A percentile compares a stretch with the other conserved stretches of the same genome.
phyloP scores from a whole-genome alignment of 805 yeast genomes.

The Saccharomycopsis microspora region DNA sequence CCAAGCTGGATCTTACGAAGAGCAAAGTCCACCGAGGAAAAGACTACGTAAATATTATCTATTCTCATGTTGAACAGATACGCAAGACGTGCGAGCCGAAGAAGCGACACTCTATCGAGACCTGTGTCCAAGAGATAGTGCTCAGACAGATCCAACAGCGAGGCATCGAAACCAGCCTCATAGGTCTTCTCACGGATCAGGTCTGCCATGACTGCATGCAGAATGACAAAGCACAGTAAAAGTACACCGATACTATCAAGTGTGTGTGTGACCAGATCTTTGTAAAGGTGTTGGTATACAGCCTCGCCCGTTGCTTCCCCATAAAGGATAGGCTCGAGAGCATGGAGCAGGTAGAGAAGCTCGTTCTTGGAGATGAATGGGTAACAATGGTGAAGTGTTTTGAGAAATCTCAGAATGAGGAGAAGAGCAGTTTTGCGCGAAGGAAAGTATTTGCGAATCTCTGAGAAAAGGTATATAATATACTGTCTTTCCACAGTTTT shows the following conservation, averaged over 20 bases:
- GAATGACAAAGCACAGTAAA: constrained; percentile 5
- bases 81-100: constrained; percentile 12
- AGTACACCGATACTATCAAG: constrained; percentile 12
- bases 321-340: not conserved
- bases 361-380: constrained; percentile 9
- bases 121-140: constrained; percentile 1
- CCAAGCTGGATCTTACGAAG: constrained; percentile 14
- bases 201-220: constrained; percentile 5
- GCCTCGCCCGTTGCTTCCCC: not conserved
- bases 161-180: constrained; percentile 3
- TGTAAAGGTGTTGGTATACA: not conserved
- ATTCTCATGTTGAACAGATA: constrained; percentile 11
- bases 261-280: constrained; percentile 5
- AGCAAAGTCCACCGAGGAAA: constrained; percentile 9
- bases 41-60: constrained; percentile 9
- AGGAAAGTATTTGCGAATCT: constrained; percentile 6
- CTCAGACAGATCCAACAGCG: constrained; percentile 4
- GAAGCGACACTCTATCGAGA: not conserved
- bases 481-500: not conserved
- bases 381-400: constrained; percentile 4
- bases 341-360: not conserved
- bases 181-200: constrained; percentile 7
- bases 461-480: constrained; percentile 1
- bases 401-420: constrained; percentile 11
- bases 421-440: constrained; percentile 4